Evolutionary conservation across 495 filamentous ascomycete genomes (phyloP), one percentile per base, ranked within the genome.

Genomic region (Aspergillus ostianus): DNA sequence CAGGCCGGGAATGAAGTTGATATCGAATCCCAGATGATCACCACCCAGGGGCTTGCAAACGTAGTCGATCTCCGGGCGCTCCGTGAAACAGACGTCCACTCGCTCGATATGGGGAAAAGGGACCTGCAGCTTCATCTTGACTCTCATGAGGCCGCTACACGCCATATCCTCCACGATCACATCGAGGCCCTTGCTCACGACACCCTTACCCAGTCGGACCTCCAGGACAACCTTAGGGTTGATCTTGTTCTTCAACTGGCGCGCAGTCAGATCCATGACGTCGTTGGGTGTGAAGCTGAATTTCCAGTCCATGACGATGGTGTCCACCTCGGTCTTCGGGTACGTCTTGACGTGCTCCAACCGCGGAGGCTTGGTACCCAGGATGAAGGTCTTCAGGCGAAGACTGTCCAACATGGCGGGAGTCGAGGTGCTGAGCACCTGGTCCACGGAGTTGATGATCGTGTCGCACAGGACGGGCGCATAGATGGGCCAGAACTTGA

Each of bases 401-500:
- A 99, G 74, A 67, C 92, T 96, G 68, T 99, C 94, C 32, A 99
- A 80, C 67, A 99, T 96, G 2, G 90, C 86, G 0, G 94, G 94
- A 4, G 92, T 96, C 7, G 92, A 82, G 2, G 88, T 90, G 70
- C 92, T 97, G 21, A 99, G 80, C 48, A 99, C 92, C 75, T 97
- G 92, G 66, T 99, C 94, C 53, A 97, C 94, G 0, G 91, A 90
- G 70, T 83, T 88, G 77, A 97, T 92, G 64, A 99, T 86, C 13
- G 91, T 94, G 55, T 93, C 85, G 50, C 92, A 92, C 12, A 99
- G 84, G 21, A 97, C 91, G 1, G 94, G 94, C 48, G 91, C 90
- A 70, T 94, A 98, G 66, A 99, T 99, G 20, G 94, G 94, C 94
- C 94, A 99, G 77, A 99, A 98, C 72, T 98, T 99, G 71, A 94